Base-by-base conservation (phyloP, 2,329 filamentous ascomycete species). In the Venturia oleaginea region DNA sequence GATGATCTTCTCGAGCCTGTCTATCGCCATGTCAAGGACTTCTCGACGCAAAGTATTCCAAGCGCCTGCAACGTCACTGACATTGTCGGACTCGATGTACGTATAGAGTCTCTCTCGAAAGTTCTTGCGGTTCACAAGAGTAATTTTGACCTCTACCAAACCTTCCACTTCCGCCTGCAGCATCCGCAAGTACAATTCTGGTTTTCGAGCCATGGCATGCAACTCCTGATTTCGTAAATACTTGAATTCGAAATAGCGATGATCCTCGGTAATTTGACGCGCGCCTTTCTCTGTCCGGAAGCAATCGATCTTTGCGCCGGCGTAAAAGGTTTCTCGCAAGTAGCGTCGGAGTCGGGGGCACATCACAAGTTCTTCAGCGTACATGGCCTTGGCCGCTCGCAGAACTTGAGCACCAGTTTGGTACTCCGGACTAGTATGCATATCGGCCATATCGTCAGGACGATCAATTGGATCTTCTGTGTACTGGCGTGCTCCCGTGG, bases 221-320 rank as follows among this genome's bases (percentile, higher is more conserved):
- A 97, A 89, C 8, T 90, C 90, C 75, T 97, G 92, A 70, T 94
- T 92, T 68, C 91, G 86, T 24, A 99, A 82, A 70, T 99, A 99
- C 76, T 99, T 96, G 79, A 99, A 91, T 75, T 97, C 94, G 73
- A 97, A 97, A 76, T 95, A 97, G 0, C 92, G 91, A 71, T 97
- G 92, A 30, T 94, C 87, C 67, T 97, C 93, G 70, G 96, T 92
- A 69, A 99, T 97, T 72, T 91, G 90, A 65, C 90, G 89, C 63
- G 97, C 79, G 34, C 94, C 94, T 76, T 97, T 99, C 66, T 97
- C 92, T 0, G 94, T 99, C 64, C 94, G 87, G 67, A 85, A 86
- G 74, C 92, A 96, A 77, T 93, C 92, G 66, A 99, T 86, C 64
- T 90, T 84, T 30, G 92, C 91, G 69, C 87, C 87, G 72, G 87